Evolutionary conservation across 805 yeast genomes (phyloP), one percentile per base, ranked within the genome.

Genomic region (Starmerella vitae): DNA sequence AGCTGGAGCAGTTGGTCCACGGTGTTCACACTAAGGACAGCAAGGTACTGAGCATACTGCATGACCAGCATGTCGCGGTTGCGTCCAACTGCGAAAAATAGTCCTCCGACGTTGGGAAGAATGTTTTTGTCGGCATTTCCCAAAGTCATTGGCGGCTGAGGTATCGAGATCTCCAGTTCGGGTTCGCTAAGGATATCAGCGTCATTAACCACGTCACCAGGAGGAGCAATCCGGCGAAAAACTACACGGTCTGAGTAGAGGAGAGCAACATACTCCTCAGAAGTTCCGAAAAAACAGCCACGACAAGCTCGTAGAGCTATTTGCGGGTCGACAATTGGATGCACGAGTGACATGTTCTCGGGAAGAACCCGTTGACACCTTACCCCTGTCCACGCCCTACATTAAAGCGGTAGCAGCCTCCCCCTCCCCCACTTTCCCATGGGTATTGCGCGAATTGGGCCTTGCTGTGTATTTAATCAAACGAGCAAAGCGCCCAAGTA

Each of bases 261-360:
- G 30, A 44, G 28, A 5, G 49, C 49, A 6, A 38, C 27, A 21
- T 32, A 42, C n/a, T 27, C 26, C 20, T 38, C 40, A 3, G 40
- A n/a, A n/a, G 33, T 22, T 5, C 45, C 44, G n/a, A 46, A 28
- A 17, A 46, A 46, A 21, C 37, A 14, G 20, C 49, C 49, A 12
- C 18, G 24, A 20, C 43, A 37, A 3, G 49, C 49, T 2, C 43
- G 37, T 19, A 46, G 32, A 19, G 44, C 47, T 5, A 39, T 39
- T n/a, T 45, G 45, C 17, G 48, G 48, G 29, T 39, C 42, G 1
- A 41, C 34, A 12, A 48, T 30, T 10, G 43, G 46, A 22, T 44
- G 45, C 10, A 41, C 46, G 18, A 44, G 37, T n/a, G 48, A 37
- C 49, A 46, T 44, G n/a, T n/a, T n/a, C n/a, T n/a, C n/a, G n/a